Evolutionary conservation across 164 flowering plant species (phyloP), one percentile per base, ranked within the genome.

Genomic region (Malania oleifera): DNA sequence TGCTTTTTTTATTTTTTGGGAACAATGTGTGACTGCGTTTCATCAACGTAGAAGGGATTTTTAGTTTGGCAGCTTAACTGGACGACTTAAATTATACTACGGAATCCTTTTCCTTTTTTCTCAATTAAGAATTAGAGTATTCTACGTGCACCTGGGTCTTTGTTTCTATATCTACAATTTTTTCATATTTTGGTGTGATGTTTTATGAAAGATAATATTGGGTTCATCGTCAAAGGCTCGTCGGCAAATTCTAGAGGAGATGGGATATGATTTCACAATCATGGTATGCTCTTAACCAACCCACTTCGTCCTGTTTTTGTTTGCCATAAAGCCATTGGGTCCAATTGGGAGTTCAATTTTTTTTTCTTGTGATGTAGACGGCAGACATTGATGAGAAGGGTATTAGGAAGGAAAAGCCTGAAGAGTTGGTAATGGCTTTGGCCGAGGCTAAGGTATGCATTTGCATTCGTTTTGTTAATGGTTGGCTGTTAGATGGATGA

Each of bases 331-430:
- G 2, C 1, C 11, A n/a, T n/a, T n/a, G n/a, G n/a, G n/a, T n/a
- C n/a, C n/a, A n/a, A n/a, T 27, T 13, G 14, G 23, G 7, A 29
- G 15, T 55, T 55, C 13, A 12, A 25, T n/a, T 57, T 24, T 20
- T 27, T 18, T 14, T 3, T 40, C n/a, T n/a, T n/a, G 4, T 19
- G 49, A 27, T 44, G 48, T 60, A 73, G 82, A 75, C 76, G 57
- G 82, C 80, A 75, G 82, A 75, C 29, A 75, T 78, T 6, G 76
- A 78, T 56, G 82, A 78, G 59, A 73, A 70, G 37, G 27, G 56
- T 38, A 70, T 78, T n/a, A 68, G 82, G 71, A 75, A 44, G 61
- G 82, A 75, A 29, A 73, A 67, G 74, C 77, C 82, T 2, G 77
- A 78, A 57, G 82, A 78, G 0, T 66, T 78, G 70, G 82, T 78